Evolutionary conservation across 2,329 filamentous ascomycete species (phyloP).

Genomic region (Hymenoscyphus fructigenus): DNA sequence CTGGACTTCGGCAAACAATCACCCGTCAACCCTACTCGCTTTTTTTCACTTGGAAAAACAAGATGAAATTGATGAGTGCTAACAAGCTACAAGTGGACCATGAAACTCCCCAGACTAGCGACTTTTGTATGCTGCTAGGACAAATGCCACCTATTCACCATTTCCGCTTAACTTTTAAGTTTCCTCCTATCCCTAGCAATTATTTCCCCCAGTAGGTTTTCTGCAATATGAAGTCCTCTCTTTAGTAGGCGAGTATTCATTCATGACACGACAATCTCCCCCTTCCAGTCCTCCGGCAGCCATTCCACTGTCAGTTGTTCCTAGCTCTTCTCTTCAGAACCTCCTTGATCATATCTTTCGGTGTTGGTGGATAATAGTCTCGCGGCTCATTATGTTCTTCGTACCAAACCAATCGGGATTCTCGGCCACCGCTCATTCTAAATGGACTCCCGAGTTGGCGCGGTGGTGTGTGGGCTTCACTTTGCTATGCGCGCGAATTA

Average conservation of each 20-base stretch:
- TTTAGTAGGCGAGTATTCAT: not conserved
- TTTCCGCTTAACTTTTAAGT: too few relatives aligned
- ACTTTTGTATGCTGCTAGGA: too few relatives aligned
- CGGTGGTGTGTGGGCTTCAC: not conserved
- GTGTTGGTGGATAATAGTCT: not conserved
- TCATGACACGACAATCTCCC: not conserved
- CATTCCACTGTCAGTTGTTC: not conserved
- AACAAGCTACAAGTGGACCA: too few relatives aligned
- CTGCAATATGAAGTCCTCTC: not conserved
- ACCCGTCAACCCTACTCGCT: too few relatives aligned
- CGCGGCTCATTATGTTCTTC: not conserved
- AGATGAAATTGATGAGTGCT: too few relatives aligned
- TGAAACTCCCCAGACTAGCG: too few relatives aligned
- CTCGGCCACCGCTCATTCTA: not conserved
- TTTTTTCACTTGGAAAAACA: too few relatives aligned
- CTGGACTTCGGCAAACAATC: too few relatives aligned
- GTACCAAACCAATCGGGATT: not conserved
- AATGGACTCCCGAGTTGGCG: not conserved
- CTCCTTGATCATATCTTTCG: conserved; percentile 3
- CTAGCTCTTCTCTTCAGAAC: not conserved
- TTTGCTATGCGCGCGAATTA: not conserved
- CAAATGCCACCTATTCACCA: too few relatives aligned
- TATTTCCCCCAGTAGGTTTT: not conserved
- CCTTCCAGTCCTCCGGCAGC: not conserved
- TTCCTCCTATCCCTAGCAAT: not conserved